A percentile compares a stretch with the other conserved stretches of the same genome.
Evolutionary conservation across 2,329 filamentous ascomycete species (phyloP).

Genomic region (Pseudogymnoascus sp.): DNA sequence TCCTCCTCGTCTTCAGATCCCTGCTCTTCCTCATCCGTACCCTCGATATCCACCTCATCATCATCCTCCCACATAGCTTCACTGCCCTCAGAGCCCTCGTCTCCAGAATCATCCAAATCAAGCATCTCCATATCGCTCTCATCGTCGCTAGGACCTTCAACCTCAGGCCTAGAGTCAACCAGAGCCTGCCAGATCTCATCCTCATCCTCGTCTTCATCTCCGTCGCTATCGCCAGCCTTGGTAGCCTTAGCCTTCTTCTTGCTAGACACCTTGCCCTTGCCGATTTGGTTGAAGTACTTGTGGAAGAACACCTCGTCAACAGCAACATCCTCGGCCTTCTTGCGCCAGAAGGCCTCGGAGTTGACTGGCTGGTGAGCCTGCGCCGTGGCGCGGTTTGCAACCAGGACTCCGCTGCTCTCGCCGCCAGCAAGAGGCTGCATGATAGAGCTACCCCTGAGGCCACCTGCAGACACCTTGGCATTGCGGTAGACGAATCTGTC

Average conservation of each 20-base stretch:
- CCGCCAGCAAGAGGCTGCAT: conserved; percentile 84
- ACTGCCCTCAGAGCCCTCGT: conserved; percentile 22
- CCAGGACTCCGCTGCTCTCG: conserved; percentile 51
- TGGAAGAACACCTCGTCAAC: conserved; percentile 98
- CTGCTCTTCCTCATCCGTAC: conserved; percentile 39
- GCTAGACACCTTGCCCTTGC: conserved; percentile 51
- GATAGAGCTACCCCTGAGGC: conserved; percentile 73
- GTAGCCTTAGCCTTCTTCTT: conserved; percentile 48
- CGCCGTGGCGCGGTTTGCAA: conserved; percentile 39
- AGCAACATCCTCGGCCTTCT: conserved; percentile 78
- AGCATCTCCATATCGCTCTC: conserved; percentile 42
- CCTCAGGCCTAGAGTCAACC: conserved; percentile 69
- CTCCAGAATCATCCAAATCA: conserved; percentile 45
- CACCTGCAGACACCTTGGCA: conserved; percentile 59
- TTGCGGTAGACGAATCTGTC: conserved; percentile 99
- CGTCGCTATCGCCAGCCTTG: conserved; percentile 39
- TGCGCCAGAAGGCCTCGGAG: conserved; percentile 82
- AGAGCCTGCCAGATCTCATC: conserved; percentile 90
- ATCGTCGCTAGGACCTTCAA: conserved; percentile 57
- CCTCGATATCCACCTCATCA: conserved; percentile 42
- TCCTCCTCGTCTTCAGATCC: conserved; percentile 36
- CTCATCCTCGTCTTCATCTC: conserved; percentile 52
- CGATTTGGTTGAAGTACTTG: conserved; percentile 78
- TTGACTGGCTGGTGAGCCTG: conserved; percentile 63
- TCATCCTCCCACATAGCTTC: conserved; percentile 37